Evolutionary conservation across 2,329 filamentous ascomycete species (phyloP), one percentile per base, ranked within the genome.

Genomic region (Chaetomium olivaceum): DNA sequence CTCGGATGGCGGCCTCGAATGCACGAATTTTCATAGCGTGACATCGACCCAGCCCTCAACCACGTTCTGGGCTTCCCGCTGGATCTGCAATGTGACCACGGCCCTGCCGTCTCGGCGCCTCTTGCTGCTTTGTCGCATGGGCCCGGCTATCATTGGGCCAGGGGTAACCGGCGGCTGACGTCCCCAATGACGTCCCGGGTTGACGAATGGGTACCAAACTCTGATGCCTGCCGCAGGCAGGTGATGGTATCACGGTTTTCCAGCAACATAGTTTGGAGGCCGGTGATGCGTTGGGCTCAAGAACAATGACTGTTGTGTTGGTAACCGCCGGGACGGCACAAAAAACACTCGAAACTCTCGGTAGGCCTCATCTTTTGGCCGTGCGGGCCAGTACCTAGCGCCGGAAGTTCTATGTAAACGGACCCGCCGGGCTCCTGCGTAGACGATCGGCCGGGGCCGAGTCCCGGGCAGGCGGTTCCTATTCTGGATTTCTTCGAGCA

Each of bases 171-270:
- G 57, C 23, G 25, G 59, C 66, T 69, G 66, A 70, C 67, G 66
- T 66, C 65, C 29, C 57, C 57, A 63, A 68, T 70, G 68, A 70
- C 67, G 65, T 58, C 63, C 51, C 21, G 48, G 25, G 50, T 31
- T 61, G 58, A 62, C 43, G 56, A 46, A 54, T 4, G 52, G 9
- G 14, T 21, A 16, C 19, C 16, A 9, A 56, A 63, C 58, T 46
- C 66, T 57, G 67, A 58, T 68, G 68, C 68, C 64, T 70, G 56
- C 52, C 46, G 55, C 46, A 46, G 58, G 46, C 56, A 50, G 51
- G 14, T 46, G 63, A 52, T 62, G 52, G 48, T 2, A 43, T 43
- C 39, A 43, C 39, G 39, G 46, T 36, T 25, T 36, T 25, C n/a
- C 23, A 12, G 39, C 21, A 51, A 7, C 46, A 23, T 16, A 25